phyloP scores from a whole-genome alignment of 495 filamentous ascomycete genomes.

The Trichoderma reesei region DNA sequence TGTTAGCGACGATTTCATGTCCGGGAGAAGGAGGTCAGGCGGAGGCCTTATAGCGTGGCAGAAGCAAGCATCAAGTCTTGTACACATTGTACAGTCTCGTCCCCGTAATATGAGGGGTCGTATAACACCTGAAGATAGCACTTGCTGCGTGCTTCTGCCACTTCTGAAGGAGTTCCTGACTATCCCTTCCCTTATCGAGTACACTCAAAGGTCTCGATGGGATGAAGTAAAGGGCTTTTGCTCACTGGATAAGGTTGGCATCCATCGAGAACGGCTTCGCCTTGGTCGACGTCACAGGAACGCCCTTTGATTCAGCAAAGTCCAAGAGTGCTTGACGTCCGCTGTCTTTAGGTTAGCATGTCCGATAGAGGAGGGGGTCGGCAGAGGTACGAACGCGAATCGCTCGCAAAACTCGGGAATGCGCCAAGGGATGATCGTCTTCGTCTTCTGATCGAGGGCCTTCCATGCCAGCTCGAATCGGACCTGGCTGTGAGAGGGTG shows the following conservation, averaged over 20 bases:
- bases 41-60: background rate
- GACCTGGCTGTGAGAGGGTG: slow-evolving; percentile 8
- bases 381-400: slow-evolving; percentile 36
- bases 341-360: slow-evolving; percentile 13
- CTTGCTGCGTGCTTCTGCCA: background rate
- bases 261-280: slow-evolving; percentile 79
- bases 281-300: slow-evolving; percentile 83
- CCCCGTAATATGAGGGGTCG: background rate
- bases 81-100: background rate
- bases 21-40: background rate
- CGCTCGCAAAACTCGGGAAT: slow-evolving; percentile 72
- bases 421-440: slow-evolving; percentile 86
- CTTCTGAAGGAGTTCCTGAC: background rate
- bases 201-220: background rate
- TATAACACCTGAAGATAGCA: background rate
- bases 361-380: background rate
- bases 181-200: background rate
- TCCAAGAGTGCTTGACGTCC: slow-evolving; percentile 83
- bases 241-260: slow-evolving; percentile 81
- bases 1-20: background rate
- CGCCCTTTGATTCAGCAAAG: slow-evolving; percentile 66
- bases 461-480: slow-evolving; percentile 17
- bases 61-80: background rate
- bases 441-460: slow-evolving; percentile 64
- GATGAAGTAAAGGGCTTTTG: background rate